Percentiles rank a stretch among this genome's conserved stretches.
Conservation (phyloP, 352 stramenopile species). For the Sclerospora graminicola region DNA sequence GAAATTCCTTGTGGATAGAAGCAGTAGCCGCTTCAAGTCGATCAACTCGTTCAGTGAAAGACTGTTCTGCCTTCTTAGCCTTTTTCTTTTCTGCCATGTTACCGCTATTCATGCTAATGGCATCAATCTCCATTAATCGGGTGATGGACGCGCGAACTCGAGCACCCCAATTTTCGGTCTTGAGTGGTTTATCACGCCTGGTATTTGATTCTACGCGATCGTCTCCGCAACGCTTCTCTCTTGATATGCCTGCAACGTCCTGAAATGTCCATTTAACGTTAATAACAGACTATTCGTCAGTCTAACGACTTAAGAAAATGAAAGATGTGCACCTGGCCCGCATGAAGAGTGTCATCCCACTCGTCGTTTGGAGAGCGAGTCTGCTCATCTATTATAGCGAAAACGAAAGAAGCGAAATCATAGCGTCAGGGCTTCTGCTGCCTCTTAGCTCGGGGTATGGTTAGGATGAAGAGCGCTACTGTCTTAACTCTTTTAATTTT, state of each 20-base stretch:
- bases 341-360: neutral
- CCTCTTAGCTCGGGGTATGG: neutral
- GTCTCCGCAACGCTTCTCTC: neutral
- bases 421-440: neutral
- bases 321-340: neutral
- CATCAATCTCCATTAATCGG: slow-evolving; percentile 22
- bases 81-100: slow-evolving; percentile 20
- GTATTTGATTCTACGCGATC: neutral
- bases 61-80: slow-evolving; percentile 20
- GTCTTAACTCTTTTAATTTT: too few species aligned
- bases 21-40: slow-evolving; percentile 8
- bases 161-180: slow-evolving; percentile 12
- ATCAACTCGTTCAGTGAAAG: slow-evolving; percentile 21
- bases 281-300: neutral
- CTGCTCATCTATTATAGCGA: neutral
- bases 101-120: slow-evolving; percentile 13
- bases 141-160: slow-evolving; percentile 18
- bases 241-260: neutral
- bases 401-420: neutral
- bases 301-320: neutral
- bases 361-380: neutral
- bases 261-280: neutral
- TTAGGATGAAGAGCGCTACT: too few species aligned
- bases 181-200: neutral
- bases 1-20: slow-evolving; percentile 43